Evolutionary conservation across 805 yeast species (phyloP).

Genomic region (Metschnikowia lunata): DNA sequence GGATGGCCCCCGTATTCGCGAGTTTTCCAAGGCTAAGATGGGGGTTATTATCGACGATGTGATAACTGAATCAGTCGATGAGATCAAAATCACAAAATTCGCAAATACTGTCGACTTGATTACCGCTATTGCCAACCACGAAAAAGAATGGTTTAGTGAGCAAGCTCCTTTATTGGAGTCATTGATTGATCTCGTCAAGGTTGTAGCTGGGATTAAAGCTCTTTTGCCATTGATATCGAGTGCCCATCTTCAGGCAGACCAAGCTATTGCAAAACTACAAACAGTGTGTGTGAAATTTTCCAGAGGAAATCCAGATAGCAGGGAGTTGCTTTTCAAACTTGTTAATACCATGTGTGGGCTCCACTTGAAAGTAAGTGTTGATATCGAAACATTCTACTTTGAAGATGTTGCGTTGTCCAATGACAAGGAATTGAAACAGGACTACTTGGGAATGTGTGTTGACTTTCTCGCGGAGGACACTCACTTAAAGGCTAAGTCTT

Average conservation of each 20-base stretch:
- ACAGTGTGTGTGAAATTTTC: slow-evolving; percentile 27
- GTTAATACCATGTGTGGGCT: slow-evolving; percentile 39
- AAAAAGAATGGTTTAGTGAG: slow-evolving; percentile 53
- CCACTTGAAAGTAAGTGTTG: slow-evolving; percentile 42
- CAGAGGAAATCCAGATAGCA: slow-evolving; percentile 21
- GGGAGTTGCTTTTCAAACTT: slow-evolving; percentile 27
- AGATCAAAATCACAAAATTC: slow-evolving; percentile 56
- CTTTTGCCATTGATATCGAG: slow-evolving; percentile 46
- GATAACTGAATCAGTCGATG: slow-evolving; percentile 46
- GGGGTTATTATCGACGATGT: slow-evolving; percentile 44
- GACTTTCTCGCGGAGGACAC: slow-evolving; percentile 44
- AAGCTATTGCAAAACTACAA: slow-evolving; percentile 64
- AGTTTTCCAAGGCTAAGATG: slow-evolving; percentile 50
- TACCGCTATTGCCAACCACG: slow-evolving; percentile 46
- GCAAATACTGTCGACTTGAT: slow-evolving; percentile 71
- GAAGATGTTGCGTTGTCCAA: slow-evolving; percentile 48
- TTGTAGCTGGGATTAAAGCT: slow-evolving; percentile 37
- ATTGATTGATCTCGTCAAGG: slow-evolving; percentile 41
- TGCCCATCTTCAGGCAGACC: slow-evolving; percentile 65
- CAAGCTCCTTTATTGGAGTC: slow-evolving; percentile 45
- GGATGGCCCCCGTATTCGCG: slow-evolving; percentile 54
- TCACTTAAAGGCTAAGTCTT: slow-evolving; percentile 52
- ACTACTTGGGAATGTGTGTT: slow-evolving; percentile 49
- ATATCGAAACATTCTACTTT: slow-evolving; percentile 56
- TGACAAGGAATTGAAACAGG: slow-evolving; percentile 44